Evolutionary conservation across 148 eudicot species (phyloP), one percentile per base, ranked within the genome.

Genomic region (Rhododendron ovatum): DNA sequence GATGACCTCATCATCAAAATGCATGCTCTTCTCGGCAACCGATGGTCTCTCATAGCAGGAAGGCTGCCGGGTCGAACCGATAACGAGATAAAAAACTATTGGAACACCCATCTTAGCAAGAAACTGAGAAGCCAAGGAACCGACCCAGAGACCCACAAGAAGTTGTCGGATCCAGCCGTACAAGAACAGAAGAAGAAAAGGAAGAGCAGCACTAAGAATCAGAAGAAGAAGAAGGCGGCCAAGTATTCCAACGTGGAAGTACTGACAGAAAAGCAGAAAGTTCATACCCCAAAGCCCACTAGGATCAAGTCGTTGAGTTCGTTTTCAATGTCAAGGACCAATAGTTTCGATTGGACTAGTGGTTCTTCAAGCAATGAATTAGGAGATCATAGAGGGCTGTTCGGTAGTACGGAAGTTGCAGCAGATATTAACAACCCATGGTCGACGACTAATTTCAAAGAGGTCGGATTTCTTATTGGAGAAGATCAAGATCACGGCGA

Each of bases 1-100:
- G 96, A 93, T 41, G 96, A 92, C 87, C 93, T 93, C 65, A 91
- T 93, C 43, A 89, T 92, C n/a, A 90, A 90, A 87, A 78, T 93
- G 80, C 96, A 93, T 80, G 84, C 89, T 37, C 90, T 92, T 79
- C 88, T 93, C 18, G 96, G 94, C 77, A 93, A 93, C 71, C 79
- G 92, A 39, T 93, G 96, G 96, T 93, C 94, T 7, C 88, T 93
- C 6, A 92, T 93, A 12, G 94, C 96, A 0, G 94, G 93, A 67
- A 92, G 96, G 83, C 86, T 93, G 53, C 93, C 96, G 3, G 96
- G 93, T 89, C 90, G 96, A 87, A 92, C 96, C 1, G 96, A 93
- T 85, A 93, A 93, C 83, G 96, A 93, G 86, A 93, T 92, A 14
- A 93, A 93, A 61, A 93, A 93, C 61, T 92, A 93, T 50, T 93